Evolutionary conservation across 345 rosid species (phyloP), one percentile per base, ranked within the genome.

Genomic region (Viola odorata): DNA sequence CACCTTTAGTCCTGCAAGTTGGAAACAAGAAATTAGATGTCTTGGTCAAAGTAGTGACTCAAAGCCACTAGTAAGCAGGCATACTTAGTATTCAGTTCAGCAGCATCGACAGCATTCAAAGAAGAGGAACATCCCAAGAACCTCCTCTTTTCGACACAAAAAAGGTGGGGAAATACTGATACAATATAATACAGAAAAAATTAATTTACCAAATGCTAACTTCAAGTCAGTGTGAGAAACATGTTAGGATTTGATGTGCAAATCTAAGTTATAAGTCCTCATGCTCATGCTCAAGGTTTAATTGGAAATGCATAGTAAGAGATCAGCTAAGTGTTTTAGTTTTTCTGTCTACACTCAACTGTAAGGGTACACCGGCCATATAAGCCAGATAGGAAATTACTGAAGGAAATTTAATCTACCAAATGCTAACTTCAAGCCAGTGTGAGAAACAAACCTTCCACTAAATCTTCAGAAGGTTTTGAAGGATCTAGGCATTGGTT

Each of bases 1-100:
- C 57, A 81, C 74, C 62, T 80, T 81, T 62, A 78, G 61, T 60
- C 77, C 98, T 84, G 82, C 76, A 60, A 55, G 61, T 69, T 62
- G 52, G 64, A 44, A 69, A 51, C 55, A 37, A 45, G 50, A 58
- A 64, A 54, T 23, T 63, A 42, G 13, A 17, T 59, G 23, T 50
- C 59, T 53, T 53, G 16, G 55, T 65, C 57, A 50, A 23, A 63
- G 41, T 23, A 23, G 32, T 23, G 1, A 23, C 32, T 23, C 32
- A 23, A 23, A 23, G 1, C 32, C 32, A 23, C 32, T 23, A 23
- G 32, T 23, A 23, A 23, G 32, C 32, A 23, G 32, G 32, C 32
- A 42, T 39, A 13, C 32, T 5, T 13, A 17, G 4, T 0, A 6
- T 12, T 17, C 17, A 55, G 60, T 44, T 13, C 15, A 53, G 59